Conservation (phyloP, 2,329 filamentous ascomycete species). For the Trichoderma polysporum region DNA sequence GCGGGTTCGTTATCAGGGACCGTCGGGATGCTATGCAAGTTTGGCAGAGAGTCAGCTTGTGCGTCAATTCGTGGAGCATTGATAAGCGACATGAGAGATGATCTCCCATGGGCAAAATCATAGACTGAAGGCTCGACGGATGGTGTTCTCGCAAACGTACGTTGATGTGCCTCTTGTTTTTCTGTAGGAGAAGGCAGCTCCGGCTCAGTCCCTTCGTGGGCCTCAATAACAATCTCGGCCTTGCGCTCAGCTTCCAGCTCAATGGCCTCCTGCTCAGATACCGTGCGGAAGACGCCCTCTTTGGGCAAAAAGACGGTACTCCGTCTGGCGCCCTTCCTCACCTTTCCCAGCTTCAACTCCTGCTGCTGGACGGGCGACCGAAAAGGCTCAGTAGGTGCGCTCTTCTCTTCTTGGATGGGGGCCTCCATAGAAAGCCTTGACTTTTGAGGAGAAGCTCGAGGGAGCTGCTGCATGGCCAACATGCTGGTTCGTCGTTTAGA, state of each 20-base stretch:
- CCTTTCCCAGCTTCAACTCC: slow-evolving; percentile 25
- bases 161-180: slow-evolving; percentile 32
- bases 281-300: slow-evolving; percentile 62
- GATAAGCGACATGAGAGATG: slow-evolving; percentile 61
- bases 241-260: slow-evolving; percentile 40
- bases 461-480: slow-evolving; percentile 24
- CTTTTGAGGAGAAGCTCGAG: slow-evolving; percentile 1
- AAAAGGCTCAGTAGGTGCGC: slow-evolving; percentile 26
- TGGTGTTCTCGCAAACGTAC: slow-evolving; percentile 57
- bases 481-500: slow-evolving; percentile 25
- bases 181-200: slow-evolving; percentile 4
- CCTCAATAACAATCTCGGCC: slow-evolving; percentile 24
- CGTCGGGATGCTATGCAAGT: slow-evolving; percentile 45
- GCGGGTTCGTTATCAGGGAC: slow-evolving; percentile 28
- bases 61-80: slow-evolving; percentile 51
- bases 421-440: slow-evolving; percentile 12
- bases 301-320: slow-evolving; percentile 60
- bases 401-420: slow-evolving; percentile 24
- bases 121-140: slow-evolving; percentile 63
- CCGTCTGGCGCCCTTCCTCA: slow-evolving; percentile 44
- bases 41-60: slow-evolving; percentile 35
- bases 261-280: slow-evolving; percentile 54
- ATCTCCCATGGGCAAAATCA: slow-evolving; percentile 53
- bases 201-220: slow-evolving; percentile 24
- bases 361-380: slow-evolving; percentile 28